Evolutionary conservation across 352 stramenopile species (phyloP).

Genomic region (Phytophthora agathidicida): DNA sequence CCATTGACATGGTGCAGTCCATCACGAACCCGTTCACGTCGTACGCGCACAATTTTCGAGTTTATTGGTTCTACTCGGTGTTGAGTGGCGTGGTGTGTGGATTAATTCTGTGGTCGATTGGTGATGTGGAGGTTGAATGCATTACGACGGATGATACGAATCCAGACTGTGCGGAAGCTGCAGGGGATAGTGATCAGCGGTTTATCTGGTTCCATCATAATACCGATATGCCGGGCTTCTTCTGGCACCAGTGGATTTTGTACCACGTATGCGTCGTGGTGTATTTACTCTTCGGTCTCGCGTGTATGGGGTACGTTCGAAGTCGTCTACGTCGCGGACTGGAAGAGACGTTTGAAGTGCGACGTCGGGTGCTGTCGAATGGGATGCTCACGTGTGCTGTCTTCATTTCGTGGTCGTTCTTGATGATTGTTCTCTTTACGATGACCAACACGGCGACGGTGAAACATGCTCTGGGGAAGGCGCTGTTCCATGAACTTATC

Average conservation of each 20-base stretch:
- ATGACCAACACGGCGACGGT: conserved; percentile 55
- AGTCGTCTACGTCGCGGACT: conserved; percentile 73
- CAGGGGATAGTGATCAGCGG: conserved; percentile 38
- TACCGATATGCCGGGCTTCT: conserved; percentile 75
- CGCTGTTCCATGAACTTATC: conserved; percentile 64
- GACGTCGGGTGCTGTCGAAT: conserved; percentile 75
- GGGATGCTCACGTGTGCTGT: conserved; percentile 82
- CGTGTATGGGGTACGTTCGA: conserved; percentile 81
- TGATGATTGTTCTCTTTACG: conserved; percentile 73
- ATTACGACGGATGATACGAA: conserved; percentile 22
- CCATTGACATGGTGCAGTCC: conserved; percentile 88
- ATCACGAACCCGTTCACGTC: conserved; percentile 91
- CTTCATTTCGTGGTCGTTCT: conserved; percentile 86
- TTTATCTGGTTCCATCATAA: conserved; percentile 90
- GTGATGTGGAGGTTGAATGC: conserved; percentile 40
- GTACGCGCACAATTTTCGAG: conserved; percentile 80
- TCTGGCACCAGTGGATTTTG: conserved; percentile 83
- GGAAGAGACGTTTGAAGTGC: conserved; percentile 88
- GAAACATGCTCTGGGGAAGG: conserved; percentile 43
- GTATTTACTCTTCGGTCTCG: conserved; percentile 77
- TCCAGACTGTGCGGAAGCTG: conserved; percentile 28
- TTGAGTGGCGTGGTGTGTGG: conserved; percentile 75
- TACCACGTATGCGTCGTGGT: conserved; percentile 84
- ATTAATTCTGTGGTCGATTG: conserved; percentile 65
- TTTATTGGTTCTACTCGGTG: conserved; percentile 87